Base-by-base conservation (phyloP, 2,329 filamentous ascomycete genomes). In the Penicillium sp. region DNA sequence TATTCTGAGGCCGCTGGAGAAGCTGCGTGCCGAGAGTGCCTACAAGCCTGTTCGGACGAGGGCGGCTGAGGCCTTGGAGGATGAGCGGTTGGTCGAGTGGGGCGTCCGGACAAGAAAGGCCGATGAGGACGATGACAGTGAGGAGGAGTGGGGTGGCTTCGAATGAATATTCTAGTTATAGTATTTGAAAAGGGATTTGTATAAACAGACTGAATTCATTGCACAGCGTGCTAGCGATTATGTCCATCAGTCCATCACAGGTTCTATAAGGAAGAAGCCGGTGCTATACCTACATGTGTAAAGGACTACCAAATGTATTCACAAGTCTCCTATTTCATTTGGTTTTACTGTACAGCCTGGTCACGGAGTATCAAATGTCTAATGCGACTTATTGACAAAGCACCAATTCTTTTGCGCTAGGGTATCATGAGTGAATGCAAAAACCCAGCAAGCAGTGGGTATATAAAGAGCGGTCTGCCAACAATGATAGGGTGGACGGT, bases 21-120 rank as follows among this genome's bases (percentile, higher is more conserved):
- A 66, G 57, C 59, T 79, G 58, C 75, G 72, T 21, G 72, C 71
- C 45, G 74, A 75, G 39, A 84, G 88, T 50, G 82, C 83, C 40
- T 86, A 86, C 53, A 94, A 91, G 75, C 82, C 85, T 25, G 85
- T 95, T 50, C 83, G 90, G 66, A 79, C 78, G 59, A 84, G 88
- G 66, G 88, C 87, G 1, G 80, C 79, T 57, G 90, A 93, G 64
- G 82, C 85, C 25, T 73, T 95, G 56, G 80, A 79, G 2, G 93
- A 97, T 70, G 86, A 88, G 64, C 81, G 91, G 61, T 73, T 96
- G 70, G 82, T 83, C 47, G 83, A 84, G 71, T 90, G 86, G 74
- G 72, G 71, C 31, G 62, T 70, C 40, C 70, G 59, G 69, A 72
- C 70, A 61, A 77, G 72, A 60, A 66, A 72, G 45, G 67, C 69